Evolutionary conservation across 2,329 filamentous ascomycete species (phyloP), one percentile per base, ranked within the genome.

Genomic region (Pseudogymnoascus sp.): DNA sequence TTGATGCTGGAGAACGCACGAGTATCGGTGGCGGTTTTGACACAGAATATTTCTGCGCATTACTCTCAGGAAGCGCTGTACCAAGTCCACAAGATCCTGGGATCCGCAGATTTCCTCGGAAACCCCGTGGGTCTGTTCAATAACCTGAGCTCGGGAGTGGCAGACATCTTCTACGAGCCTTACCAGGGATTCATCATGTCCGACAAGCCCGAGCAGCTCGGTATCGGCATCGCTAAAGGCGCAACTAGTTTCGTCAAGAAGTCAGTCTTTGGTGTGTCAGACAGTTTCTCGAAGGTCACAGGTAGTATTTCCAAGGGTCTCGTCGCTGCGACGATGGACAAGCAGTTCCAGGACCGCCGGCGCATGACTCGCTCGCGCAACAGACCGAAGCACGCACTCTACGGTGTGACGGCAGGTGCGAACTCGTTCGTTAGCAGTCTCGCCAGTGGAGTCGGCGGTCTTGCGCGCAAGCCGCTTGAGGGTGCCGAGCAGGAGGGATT

Each of bases 221-320:
- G 94, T 18, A 81, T 96, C 42, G 94, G 94, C 16, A 96, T 99
- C 66, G 95, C 94, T 37, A 97, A 97, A 75, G 94, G 94, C 40
- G 94, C 95, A 10, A 93, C 92, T 0, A 96, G 91, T 67, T 97
- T 99, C 72, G 90, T 97, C 69, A 99, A 99, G 82, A 99, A 99
- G 77, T 96, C 92, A 0, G 93, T 99, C 10, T 99, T 96, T 75
- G 95, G 94, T 53, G 90, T 99, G 74, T 95, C 90, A 1, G 95
- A 99, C 79, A 96, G 91, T 71, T 92, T 99, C 78, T 94, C 92
- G 69, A 99, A 99, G 74, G 90, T 97, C 73, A 99, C 95, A 1
- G 95, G 95, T 62, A 96, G 91, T 75, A 89, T 99, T 75, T 95
- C 92, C 69, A 99, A 99, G 77, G 94, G 94, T 65, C 84, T 99